These are phyloP conservation scores for Alternaria alternata DNA, from an alignment of 2,329 filamentous ascomycete genomes.

Conservation along the genomic window DNA sequence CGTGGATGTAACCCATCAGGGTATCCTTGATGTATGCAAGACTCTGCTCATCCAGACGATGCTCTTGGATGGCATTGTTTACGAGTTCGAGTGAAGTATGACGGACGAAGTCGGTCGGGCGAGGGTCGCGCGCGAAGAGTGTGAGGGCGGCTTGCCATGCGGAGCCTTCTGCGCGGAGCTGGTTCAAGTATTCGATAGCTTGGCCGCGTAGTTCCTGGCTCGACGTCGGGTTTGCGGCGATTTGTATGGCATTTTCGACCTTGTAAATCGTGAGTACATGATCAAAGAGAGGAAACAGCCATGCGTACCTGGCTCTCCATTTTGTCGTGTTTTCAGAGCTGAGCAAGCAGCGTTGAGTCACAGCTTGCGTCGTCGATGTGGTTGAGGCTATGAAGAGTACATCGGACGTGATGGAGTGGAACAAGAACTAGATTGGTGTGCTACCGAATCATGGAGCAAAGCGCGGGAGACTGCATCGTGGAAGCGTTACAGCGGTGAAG, in stretches of 20 bases:
- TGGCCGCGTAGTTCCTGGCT: constrained; percentile 78
- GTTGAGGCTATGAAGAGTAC: constrained; percentile 25
- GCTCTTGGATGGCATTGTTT: constrained; percentile 87
- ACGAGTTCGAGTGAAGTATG: constrained; percentile 91
- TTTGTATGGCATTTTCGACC: constrained; percentile 95
- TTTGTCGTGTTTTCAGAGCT: constrained; percentile 42
- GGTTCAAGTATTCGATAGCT: constrained; percentile 80
- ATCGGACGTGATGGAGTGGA: constrained; percentile 29
- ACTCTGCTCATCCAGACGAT: constrained; percentile 75
- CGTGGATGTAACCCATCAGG: constrained; percentile 80
- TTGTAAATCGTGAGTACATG: constrained; percentile 48
- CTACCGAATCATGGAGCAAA: constrained; percentile 48
- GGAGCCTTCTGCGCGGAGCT: constrained; percentile 80
- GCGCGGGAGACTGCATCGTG: constrained; percentile 44
- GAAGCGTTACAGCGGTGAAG: constrained; percentile 48
- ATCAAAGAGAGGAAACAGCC: not conserved
- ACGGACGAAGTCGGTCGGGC: constrained; percentile 81
- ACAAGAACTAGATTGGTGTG: constrained; percentile 29
- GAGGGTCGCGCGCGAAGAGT: constrained; percentile 82
- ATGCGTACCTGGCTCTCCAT: constrained; percentile 50
- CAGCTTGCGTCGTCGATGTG: constrained; percentile 21
- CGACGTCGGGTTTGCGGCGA: constrained; percentile 84
- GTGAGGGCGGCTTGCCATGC: constrained; percentile 90
- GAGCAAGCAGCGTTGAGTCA: constrained; percentile 27
- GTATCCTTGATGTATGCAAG: constrained; percentile 80